These are phyloP conservation scores for Nadsonia commutata DNA, from an alignment of 1,139 yeast species.

Conservation along the genomic window DNA sequence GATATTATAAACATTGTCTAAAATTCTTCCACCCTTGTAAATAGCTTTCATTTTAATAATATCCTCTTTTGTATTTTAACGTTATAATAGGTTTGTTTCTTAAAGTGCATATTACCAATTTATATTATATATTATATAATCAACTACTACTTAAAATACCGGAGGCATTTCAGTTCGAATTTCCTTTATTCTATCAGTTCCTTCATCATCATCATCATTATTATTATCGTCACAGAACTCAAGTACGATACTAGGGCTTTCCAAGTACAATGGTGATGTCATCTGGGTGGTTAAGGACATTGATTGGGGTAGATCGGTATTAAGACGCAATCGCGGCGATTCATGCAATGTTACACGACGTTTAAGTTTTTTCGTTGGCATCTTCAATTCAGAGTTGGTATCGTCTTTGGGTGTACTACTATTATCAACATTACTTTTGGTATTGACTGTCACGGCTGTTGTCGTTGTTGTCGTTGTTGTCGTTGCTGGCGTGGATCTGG, in stretches of 20 bases:
- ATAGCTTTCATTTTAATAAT: too few relatives aligned
- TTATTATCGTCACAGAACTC: constrained; percentile 21
- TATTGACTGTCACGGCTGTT: not conserved
- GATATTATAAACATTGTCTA: too few relatives aligned
- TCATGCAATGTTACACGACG: not conserved
- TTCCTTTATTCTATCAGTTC: constrained; percentile 1
- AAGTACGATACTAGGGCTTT: constrained; percentile 17
- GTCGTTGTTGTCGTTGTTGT: not conserved
- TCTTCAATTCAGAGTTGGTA: constrained; percentile 1
- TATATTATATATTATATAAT: too few relatives aligned
- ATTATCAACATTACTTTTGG: too few relatives aligned
- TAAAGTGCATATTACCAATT: too few relatives aligned
- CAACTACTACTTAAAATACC: constrained; percentile 3
- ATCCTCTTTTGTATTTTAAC: too few relatives aligned
- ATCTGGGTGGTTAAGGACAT: constrained; percentile 3
- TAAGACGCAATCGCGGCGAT: not conserved
- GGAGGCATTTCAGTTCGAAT: constrained; percentile 15
- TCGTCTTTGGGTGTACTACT: too few relatives aligned
- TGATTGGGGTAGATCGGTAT: constrained; percentile 2
- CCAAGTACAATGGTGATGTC: not conserved
- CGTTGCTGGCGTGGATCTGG: not conserved
- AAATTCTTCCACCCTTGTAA: too few relatives aligned
- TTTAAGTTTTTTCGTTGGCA: not conserved
- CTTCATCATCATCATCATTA: constrained; percentile 12
- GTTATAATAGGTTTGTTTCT: too few relatives aligned